phyloP scores from a whole-genome alignment of 345 rosid species.

The Rhodomyrtus tomentosa region DNA sequence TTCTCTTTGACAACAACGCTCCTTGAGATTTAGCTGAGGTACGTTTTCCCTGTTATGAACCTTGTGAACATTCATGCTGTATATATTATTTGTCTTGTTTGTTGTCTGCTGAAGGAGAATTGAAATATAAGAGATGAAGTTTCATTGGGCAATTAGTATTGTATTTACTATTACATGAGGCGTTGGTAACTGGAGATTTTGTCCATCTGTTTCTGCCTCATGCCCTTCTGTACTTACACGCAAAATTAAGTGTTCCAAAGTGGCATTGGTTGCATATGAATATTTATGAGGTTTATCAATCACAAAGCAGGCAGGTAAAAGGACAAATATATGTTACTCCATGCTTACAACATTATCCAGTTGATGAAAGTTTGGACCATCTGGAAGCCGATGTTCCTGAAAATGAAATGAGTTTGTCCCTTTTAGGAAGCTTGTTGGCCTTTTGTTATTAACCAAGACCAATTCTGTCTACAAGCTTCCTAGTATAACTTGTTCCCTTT shows the following conservation, averaged over 20 bases:
- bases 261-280: not conserved
- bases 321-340: not conserved
- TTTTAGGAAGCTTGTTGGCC: not conserved
- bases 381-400: not conserved
- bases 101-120: not conserved
- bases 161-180: not conserved
- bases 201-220: not conserved
- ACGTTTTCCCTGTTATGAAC: not conserved
- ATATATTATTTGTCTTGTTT: not conserved
- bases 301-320: not conserved
- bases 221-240: fast-evolving
- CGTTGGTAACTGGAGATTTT: not conserved
- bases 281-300: not conserved
- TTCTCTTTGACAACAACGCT: conserved; percentile 47
- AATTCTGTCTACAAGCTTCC: not conserved
- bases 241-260: not conserved
- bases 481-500: not conserved
- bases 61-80: not conserved
- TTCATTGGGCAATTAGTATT: not conserved
- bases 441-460: not conserved
- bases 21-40: conserved; percentile 10
- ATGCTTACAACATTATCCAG: not conserved
- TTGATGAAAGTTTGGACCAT: not conserved
- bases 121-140: not conserved
- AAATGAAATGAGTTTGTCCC: not conserved